phyloP scores from a whole-genome alignment of 306 rosid genomes.

The Citrullus mucosospermus region DNA sequence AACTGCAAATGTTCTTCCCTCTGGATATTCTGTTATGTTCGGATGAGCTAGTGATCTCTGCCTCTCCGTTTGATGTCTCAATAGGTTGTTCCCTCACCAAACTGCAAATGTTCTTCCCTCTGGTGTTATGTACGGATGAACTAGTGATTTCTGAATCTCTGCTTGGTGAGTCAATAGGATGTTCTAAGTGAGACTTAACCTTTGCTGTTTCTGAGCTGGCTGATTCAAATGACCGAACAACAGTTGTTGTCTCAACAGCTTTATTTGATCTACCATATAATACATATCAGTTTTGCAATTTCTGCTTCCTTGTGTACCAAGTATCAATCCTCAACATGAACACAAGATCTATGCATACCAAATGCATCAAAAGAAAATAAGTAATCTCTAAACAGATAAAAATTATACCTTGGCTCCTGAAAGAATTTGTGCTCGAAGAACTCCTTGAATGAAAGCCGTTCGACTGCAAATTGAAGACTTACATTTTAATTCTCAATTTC shows the following conservation, averaged over 20 bases:
- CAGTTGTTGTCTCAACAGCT: slow-evolving; percentile 25
- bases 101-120: slow-evolving; percentile 17
- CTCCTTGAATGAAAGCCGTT: slow-evolving; percentile 74
- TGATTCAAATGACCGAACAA: slow-evolving; percentile 18
- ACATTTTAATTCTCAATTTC: background rate
- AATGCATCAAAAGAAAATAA: background rate
- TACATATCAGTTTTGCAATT: slow-evolving; percentile 15
- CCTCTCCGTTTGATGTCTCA: slow-evolving; percentile 20
- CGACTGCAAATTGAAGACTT: slow-evolving; percentile 51
- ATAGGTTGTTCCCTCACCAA: slow-evolving; percentile 10
- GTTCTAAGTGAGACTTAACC: slow-evolving; percentile 20
- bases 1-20: too few relatives aligned
- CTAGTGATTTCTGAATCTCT: slow-evolving; percentile 15
- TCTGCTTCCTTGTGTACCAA: background rate
- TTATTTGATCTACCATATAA: slow-evolving; percentile 22
- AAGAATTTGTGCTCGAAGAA: slow-evolving; percentile 74
- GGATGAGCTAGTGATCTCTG: slow-evolving; percentile 13
- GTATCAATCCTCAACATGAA: background rate
- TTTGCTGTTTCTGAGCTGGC: slow-evolving; percentile 17
- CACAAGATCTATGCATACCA: background rate
- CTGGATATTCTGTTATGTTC: too few relatives aligned
- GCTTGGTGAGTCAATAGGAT: slow-evolving; percentile 20
- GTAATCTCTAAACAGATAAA: background rate
- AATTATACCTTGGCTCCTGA: slow-evolving; percentile 42
- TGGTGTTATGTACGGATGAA: slow-evolving; percentile 1